Evolutionary conservation across 129 eudicot species (phyloP).

Genomic region (Calendula officinalis): DNA sequence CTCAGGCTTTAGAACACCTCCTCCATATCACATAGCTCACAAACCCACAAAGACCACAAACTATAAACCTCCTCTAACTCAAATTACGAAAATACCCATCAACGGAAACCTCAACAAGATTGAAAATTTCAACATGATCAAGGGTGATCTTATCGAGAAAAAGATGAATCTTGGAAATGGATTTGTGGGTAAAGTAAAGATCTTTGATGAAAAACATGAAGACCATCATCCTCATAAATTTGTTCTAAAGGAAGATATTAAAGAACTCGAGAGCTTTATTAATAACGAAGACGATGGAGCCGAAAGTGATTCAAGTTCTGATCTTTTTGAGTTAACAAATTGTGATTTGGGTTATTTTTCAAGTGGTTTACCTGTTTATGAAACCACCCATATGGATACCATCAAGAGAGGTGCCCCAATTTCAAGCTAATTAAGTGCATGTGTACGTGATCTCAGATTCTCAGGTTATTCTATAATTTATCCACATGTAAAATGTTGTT

Average conservation of each 20-base stretch:
- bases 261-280: constrained; percentile 41
- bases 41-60: constrained; percentile 52
- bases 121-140: constrained; percentile 34
- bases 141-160: constrained; percentile 35
- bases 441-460: background rate
- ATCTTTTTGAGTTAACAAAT: constrained; percentile 77
- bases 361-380: constrained; percentile 83
- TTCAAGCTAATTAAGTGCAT: constrained; percentile 24
- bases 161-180: constrained; percentile 22
- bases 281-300: constrained; percentile 52
- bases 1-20: constrained; percentile 81
- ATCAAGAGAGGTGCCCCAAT: constrained; percentile 67
- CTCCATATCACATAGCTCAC: constrained; percentile 41
- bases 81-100: constrained; percentile 34
- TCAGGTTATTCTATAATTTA: background rate
- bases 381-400: constrained; percentile 67
- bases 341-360: constrained; percentile 67
- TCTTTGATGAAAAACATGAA: constrained; percentile 21
- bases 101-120: constrained; percentile 35
- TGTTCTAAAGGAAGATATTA: constrained; percentile 28
- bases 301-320: constrained; percentile 96
- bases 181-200: constrained; percentile 28
- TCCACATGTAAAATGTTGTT: too few relatives aligned
- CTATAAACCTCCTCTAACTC: constrained; percentile 20
- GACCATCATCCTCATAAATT: constrained; percentile 16